Evolutionary conservation across 2,329 filamentous ascomycete genomes (phyloP).

Genomic region (Alternaria dauci): DNA sequence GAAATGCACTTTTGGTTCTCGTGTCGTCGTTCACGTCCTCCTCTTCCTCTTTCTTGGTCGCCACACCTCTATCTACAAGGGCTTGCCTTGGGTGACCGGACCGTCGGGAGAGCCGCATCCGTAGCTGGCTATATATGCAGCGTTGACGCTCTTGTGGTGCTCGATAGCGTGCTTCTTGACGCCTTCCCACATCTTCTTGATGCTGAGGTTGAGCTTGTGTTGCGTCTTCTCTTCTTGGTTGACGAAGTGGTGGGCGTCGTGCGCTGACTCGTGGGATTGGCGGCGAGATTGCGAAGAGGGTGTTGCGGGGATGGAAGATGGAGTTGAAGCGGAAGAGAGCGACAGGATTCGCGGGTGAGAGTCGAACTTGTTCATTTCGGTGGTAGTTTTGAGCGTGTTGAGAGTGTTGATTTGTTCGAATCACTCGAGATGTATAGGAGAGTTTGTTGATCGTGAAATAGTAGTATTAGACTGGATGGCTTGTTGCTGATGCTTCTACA

Average conservation of each 20-base stretch:
- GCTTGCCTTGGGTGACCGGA: background rate
- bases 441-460: background rate
- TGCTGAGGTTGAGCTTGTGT: constrained; percentile 29
- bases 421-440: background rate
- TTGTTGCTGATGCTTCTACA: constrained; percentile 13
- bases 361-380: constrained; percentile 33
- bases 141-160: constrained; percentile 43
- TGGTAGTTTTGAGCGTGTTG: background rate
- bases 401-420: constrained; percentile 2
- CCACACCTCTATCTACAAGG: background rate
- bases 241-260: constrained; percentile 34
- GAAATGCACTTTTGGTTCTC: background rate
- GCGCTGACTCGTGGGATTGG: constrained; percentile 30
- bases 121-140: constrained; percentile 38
- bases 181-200: constrained; percentile 42
- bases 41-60: background rate
- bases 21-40: background rate
- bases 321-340: constrained; percentile 20
- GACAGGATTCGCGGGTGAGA: constrained; percentile 34
- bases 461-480: constrained; percentile 3
- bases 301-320: constrained; percentile 18
- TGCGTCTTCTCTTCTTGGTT: constrained; percentile 27
- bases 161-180: constrained; percentile 39
- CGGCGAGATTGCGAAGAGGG: constrained; percentile 24
- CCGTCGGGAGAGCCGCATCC: constrained; percentile 19